Percentiles rank a stretch among this genome's conserved stretches.
Conservation (phyloP, 164 flowering plant species). For the Piper betle region DNA sequence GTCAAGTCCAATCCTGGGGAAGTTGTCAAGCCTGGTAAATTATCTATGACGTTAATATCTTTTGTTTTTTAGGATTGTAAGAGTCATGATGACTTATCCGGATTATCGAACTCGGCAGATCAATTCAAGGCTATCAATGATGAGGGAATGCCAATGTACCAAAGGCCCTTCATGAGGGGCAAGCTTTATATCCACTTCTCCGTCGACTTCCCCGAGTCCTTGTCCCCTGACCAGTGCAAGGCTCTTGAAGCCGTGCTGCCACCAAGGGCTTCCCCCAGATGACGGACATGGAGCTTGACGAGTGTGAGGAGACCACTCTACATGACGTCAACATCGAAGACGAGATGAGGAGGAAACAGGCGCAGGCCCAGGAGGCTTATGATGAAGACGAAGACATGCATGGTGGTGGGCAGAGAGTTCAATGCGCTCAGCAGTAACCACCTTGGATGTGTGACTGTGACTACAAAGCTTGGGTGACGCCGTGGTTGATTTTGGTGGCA, state of each 20-base stretch:
- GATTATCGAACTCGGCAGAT: slow-evolving; percentile 37
- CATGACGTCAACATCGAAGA: slow-evolving; percentile 87
- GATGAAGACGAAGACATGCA: slow-evolving; percentile 59
- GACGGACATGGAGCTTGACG: slow-evolving; percentile 75
- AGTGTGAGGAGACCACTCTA: slow-evolving; percentile 86
- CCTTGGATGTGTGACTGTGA: background rate
- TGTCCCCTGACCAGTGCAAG: slow-evolving; percentile 49
- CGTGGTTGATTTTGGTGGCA: no score
- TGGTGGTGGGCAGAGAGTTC: slow-evolving; percentile 62
- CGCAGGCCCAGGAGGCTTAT: slow-evolving; percentile 59
- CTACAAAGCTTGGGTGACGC: background rate
- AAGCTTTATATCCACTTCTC: slow-evolving; percentile 78
- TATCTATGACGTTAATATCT: background rate
- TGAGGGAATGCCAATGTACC: slow-evolving; percentile 90
- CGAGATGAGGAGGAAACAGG: slow-evolving; percentile 74
- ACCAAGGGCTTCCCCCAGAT: slow-evolving; percentile 29
- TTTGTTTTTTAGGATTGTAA: no score
- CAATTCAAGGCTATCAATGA: slow-evolving; percentile 74
- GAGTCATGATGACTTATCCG: no score
- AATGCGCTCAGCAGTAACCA: slow-evolving; percentile 67
- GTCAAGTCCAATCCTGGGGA: slow-evolving; percentile 81
- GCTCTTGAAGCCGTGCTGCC: slow-evolving; percentile 51
- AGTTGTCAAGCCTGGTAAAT: slow-evolving; percentile 73
- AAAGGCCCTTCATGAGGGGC: slow-evolving; percentile 88
- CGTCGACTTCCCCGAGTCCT: slow-evolving; percentile 67